Evolutionary conservation across 768 basidiomycete genomes (phyloP).

Genomic region (Botryobasidium botryosum): DNA sequence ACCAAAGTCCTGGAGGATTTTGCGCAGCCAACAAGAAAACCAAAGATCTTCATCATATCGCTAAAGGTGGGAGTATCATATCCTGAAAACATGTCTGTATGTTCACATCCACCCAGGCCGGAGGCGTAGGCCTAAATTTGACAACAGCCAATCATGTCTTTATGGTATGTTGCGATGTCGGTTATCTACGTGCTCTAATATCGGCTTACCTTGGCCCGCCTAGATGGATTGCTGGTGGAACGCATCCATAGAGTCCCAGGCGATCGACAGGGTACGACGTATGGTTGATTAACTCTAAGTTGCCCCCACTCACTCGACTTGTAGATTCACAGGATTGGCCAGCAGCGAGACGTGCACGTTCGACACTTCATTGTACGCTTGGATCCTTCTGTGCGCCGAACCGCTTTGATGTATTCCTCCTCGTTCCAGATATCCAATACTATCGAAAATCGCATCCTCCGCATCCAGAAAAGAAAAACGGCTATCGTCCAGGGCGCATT

Average conservation of each 20-base stretch:
- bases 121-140: constrained; percentile 79
- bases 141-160: constrained; percentile 75
- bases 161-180: constrained; percentile 35
- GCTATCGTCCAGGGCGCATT: constrained; percentile 79
- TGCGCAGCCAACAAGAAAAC: constrained; percentile 44
- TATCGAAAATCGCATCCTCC: constrained; percentile 61
- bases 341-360: constrained; percentile 66
- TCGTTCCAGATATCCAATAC: constrained; percentile 42
- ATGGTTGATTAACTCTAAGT: not conserved
- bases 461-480: constrained; percentile 74
- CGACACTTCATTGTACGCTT: constrained; percentile 62
- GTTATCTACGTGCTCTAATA: not conserved
- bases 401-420: not conserved
- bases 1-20: constrained; percentile 62
- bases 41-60: constrained; percentile 62
- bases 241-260: constrained; percentile 69
- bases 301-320: not conserved
- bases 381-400: no score
- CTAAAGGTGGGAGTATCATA: not conserved
- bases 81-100: constrained; percentile 1
- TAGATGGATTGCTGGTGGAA: constrained; percentile 96
- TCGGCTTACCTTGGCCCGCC: not conserved
- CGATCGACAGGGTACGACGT: constrained; percentile 49
- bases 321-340: constrained; percentile 57
- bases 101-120: constrained; percentile 33